A percentile compares a stretch with the other conserved stretches of the same genome.
Conservation (phyloP, 352 stramenopile genomes). For the Phytophthora pinifolia region DNA sequence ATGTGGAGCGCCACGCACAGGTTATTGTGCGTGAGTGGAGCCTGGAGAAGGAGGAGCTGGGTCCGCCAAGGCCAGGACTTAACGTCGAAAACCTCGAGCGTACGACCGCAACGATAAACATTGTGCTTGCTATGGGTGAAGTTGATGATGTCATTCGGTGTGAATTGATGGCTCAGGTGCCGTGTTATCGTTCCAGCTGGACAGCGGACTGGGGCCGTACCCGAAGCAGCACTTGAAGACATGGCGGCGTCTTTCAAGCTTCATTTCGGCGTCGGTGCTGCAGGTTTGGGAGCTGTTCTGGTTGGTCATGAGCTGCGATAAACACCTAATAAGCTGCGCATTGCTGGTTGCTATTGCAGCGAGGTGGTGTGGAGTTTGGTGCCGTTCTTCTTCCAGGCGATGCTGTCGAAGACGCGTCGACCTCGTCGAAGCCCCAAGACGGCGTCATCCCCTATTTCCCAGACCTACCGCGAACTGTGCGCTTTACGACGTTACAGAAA, state of each 20-base stretch:
- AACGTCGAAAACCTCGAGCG: slow-evolving; percentile 73
- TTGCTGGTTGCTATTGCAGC: slow-evolving; percentile 28
- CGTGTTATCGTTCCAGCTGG: slow-evolving; percentile 77
- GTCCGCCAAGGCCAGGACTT: slow-evolving; percentile 44
- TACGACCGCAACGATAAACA: slow-evolving; percentile 28
- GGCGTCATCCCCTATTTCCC: slow-evolving; percentile 68
- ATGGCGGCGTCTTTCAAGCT: slow-evolving; percentile 71
- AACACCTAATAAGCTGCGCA: background rate
- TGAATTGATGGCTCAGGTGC: slow-evolving; percentile 35
- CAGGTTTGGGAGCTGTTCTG: slow-evolving; percentile 28
- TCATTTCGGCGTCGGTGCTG: slow-evolving; percentile 63
- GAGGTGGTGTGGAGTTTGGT: slow-evolving; percentile 64
- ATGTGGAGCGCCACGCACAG: slow-evolving; percentile 58
- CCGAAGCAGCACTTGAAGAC: slow-evolving; percentile 73
- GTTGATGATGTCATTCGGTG: background rate
- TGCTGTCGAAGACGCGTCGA: slow-evolving; percentile 43
- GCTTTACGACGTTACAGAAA: slow-evolving; percentile 62
- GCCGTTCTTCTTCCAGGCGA: slow-evolving; percentile 69
- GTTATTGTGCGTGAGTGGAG: slow-evolving; percentile 81
- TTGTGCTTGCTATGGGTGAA: background rate
- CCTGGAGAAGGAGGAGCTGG: slow-evolving; percentile 74
- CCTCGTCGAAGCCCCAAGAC: slow-evolving; percentile 16
- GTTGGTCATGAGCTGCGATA: background rate
- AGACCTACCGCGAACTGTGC: slow-evolving; percentile 70
- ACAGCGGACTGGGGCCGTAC: slow-evolving; percentile 77